phyloP scores from a whole-genome alignment of 441 rosid genomes.

The Populus hybrid region DNA sequence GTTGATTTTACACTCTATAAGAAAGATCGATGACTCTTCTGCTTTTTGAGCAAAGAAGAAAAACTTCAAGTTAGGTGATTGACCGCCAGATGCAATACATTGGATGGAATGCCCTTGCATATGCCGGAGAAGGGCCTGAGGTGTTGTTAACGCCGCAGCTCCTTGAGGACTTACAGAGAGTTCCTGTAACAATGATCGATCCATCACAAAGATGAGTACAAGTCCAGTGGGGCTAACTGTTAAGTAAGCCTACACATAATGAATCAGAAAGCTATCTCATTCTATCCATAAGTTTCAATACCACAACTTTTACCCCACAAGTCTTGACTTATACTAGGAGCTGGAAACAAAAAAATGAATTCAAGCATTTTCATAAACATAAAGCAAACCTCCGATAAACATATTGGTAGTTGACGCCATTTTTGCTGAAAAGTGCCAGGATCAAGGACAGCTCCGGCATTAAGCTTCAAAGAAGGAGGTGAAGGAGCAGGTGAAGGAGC shows the following conservation, averaged over 20 bases:
- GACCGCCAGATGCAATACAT: conserved; percentile 96
- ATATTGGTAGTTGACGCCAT: conserved; percentile 84
- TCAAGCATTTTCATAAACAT: background rate
- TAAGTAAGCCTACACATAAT: background rate
- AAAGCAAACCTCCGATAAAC: conserved; percentile 60
- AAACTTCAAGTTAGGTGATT: conserved; percentile 83
- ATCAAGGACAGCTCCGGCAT: conserved; percentile 69
- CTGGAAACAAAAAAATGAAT: background rate
- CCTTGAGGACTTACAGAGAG: conserved; percentile 64
- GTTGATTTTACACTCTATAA: conserved; percentile 84
- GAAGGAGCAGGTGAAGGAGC: conserved; percentile 41
- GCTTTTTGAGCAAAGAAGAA: conserved; percentile 94
- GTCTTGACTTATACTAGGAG: background rate
- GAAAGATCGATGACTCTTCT: conserved; percentile 61
- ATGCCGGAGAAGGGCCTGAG: conserved; percentile 79
- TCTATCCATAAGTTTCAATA: background rate
- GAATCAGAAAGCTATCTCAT: background rate
- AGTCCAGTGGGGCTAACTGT: background rate
- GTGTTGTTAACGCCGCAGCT: conserved; percentile 59
- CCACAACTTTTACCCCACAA: background rate
- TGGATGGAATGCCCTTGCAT: conserved; percentile 87
- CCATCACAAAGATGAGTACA: background rate
- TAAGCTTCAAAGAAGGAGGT: conserved; percentile 74
- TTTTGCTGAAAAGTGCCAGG: conserved; percentile 89
- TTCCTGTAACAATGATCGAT: conserved; percentile 46